Evolutionary conservation across 192 early-diverging fungal genomes (phyloP).

Genomic region (Podila clonocystis): DNA sequence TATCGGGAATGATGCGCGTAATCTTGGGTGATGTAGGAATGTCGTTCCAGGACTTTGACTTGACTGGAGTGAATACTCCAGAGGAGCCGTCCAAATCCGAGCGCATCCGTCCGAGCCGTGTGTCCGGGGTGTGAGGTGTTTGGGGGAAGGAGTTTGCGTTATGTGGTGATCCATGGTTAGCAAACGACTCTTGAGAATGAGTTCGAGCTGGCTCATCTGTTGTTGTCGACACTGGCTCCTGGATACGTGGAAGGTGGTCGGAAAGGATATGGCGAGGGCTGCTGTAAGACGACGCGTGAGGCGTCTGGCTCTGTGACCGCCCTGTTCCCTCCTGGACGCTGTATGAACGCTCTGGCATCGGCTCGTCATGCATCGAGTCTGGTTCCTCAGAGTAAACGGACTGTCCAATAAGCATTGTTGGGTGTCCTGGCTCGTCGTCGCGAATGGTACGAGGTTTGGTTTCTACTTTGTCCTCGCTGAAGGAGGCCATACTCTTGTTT

Average conservation of each 20-base stretch:
- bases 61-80: conserved; percentile 21
- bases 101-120: conserved; percentile 8
- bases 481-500: conserved; percentile 53
- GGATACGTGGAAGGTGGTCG: conserved; percentile 33
- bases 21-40: conserved; percentile 30
- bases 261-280: conserved; percentile 15
- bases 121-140: conserved; percentile 9
- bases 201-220: conserved; percentile 3
- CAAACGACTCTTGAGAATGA: conserved; percentile 14
- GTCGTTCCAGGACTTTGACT: conserved; percentile 44
- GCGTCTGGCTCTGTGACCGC: conserved; percentile 18
- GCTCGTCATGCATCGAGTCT: conserved; percentile 44
- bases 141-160: conserved; percentile 11
- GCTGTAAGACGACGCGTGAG: conserved; percentile 13
- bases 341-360: conserved; percentile 10
- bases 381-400: conserved; percentile 40
- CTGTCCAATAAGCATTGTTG: conserved; percentile 30
- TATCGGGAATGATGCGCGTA: conserved; percentile 38
- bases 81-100: background rate
- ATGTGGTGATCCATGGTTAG: conserved; percentile 12
- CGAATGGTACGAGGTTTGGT: conserved; percentile 12
- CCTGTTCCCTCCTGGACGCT: background rate
- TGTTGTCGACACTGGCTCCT: conserved; percentile 16
- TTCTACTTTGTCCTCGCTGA: conserved; percentile 43
- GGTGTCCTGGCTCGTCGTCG: conserved; percentile 22